Conservation (phyloP, 371 early-diverging fungal genomes). For the Mucor racemosus region DNA sequence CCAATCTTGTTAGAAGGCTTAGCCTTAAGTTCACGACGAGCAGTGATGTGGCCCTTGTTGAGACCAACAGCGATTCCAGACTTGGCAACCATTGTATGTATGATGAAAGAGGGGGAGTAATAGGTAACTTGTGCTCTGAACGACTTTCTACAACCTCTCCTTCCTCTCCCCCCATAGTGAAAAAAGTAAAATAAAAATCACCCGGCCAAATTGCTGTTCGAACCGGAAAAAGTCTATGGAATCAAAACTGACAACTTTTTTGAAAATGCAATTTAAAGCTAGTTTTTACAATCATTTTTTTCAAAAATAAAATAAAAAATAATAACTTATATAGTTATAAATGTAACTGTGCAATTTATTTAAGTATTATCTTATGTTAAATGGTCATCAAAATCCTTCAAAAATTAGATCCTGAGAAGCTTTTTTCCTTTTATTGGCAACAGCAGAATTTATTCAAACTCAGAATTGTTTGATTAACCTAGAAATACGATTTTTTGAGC, state of each 20-base stretch:
- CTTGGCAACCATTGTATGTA: slow-evolving; percentile 50
- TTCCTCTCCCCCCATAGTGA: not conserved
- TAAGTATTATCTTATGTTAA: too few relatives aligned
- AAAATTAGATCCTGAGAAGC: too few relatives aligned
- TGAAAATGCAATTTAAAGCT: not conserved
- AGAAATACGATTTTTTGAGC: too few relatives aligned
- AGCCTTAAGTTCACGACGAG: slow-evolving; percentile 77
- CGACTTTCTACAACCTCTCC: not conserved
- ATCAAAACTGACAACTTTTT: not conserved
- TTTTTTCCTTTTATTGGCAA: too few relatives aligned
- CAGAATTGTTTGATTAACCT: too few relatives aligned
- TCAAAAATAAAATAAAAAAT: too few relatives aligned
- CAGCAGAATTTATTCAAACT: too few relatives aligned
- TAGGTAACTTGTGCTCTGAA: not conserved
- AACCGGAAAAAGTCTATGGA: not conserved
- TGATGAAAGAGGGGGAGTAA: slow-evolving; percentile 29
- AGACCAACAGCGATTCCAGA: slow-evolving; percentile 80
- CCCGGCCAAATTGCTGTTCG: not conserved
- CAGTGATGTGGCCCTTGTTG: slow-evolving; percentile 89
- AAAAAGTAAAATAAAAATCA: slow-evolving; percentile 3
- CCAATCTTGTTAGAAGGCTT: slow-evolving; percentile 88
- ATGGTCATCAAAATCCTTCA: too few relatives aligned
- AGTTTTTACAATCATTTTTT: not conserved
- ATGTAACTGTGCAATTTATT: too few relatives aligned
- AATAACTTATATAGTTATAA: too few relatives aligned